Evolutionary conservation across 2,329 filamentous ascomycete species (phyloP), one percentile per base, ranked within the genome.

Genomic region (Orbilia brochopaga): DNA sequence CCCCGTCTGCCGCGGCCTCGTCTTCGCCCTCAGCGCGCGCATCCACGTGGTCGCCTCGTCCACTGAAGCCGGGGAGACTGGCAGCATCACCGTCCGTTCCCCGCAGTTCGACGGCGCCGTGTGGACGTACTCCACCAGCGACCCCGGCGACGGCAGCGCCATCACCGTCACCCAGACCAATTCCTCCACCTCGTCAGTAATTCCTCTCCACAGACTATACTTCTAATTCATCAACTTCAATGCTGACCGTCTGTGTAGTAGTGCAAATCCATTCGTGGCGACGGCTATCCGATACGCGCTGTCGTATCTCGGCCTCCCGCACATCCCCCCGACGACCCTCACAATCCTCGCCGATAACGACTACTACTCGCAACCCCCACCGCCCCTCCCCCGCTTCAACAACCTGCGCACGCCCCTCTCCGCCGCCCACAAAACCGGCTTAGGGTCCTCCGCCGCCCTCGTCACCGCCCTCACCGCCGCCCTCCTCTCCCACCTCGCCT

Each of bases 271-370:
- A 13, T 99, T 99, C 79, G 90, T 99, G 74, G 92, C 97, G 82
- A 96, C 91, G 10, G 90, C 94, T 1, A 84, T 99, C 66, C 87
- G 85, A 80, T 97, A 96, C 81, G 90, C 86, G 4, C 79, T 85
- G 21, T 83, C 83, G 69, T 85, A 85, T 77, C 82, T 85, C 75
- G 78, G 82, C 74, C 82, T 83, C 53, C 84, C 85, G 76, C 77
- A 80, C 56, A 82, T 83, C 61, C 83, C 83, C 24, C 82, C 83
- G 0, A 54, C 89, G 30, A 86, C 86, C 13, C 86, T 97, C 79
- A 92, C 90, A 73, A 93, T 99, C 78, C 85, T 97, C 37, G 93
- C 94, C 70, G 92, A 97, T 81, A 92, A 94, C 78, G 91, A 95
- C 82, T 99, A 99, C 84, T 99, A 97, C 83, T 97, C 94, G 2